phyloP scores from a whole-genome alignment of 1,284 basidiomycete genomes.

The Trichosporon sp. region DNA sequence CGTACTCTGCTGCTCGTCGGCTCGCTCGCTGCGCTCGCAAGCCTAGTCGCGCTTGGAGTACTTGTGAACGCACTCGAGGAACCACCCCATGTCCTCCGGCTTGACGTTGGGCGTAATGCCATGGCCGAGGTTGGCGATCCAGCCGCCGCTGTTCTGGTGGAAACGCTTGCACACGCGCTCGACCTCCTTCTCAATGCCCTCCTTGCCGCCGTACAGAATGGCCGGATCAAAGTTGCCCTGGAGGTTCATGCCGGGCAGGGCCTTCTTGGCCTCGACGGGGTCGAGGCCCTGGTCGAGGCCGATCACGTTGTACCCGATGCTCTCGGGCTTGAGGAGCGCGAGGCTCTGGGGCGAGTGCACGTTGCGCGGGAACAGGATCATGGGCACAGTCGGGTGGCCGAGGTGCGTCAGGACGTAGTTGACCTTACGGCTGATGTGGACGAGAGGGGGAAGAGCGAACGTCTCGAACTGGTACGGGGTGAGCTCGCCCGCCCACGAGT shows the following conservation, averaged over 20 bases:
- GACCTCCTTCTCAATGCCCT: conserved; percentile 85
- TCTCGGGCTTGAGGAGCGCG: conserved; percentile 47
- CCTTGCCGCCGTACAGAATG: conserved; percentile 80
- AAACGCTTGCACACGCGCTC: conserved; percentile 81
- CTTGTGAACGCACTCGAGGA: conserved; percentile 87
- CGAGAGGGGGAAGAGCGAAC: conserved; percentile 60
- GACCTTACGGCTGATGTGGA: conserved; percentile 62
- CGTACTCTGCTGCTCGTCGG: not conserved
- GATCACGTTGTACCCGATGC: conserved; percentile 77
- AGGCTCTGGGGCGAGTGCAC: conserved; percentile 65
- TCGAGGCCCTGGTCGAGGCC: conserved; percentile 88
- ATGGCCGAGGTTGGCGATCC: conserved; percentile 97
- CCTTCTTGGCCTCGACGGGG: conserved; percentile 68
- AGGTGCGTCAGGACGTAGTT: conserved; percentile 64
- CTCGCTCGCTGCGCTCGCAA: not conserved
- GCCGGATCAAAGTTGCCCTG: conserved; percentile 96
- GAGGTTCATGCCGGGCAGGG: conserved; percentile 65
- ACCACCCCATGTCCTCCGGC: conserved; percentile 84
- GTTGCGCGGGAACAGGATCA: conserved; percentile 91
- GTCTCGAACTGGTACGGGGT: conserved; percentile 77
- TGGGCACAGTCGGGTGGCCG: conserved; percentile 66
- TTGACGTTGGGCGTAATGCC: conserved; percentile 96
- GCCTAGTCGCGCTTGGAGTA: conserved; percentile 57
- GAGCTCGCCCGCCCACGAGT: conserved; percentile 90
- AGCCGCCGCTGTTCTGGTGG: conserved; percentile 63